Evolutionary conservation across 108 stramenopile species (phyloP), one percentile per base, ranked within the genome.

Genomic region (Skeletonema potamos): DNA sequence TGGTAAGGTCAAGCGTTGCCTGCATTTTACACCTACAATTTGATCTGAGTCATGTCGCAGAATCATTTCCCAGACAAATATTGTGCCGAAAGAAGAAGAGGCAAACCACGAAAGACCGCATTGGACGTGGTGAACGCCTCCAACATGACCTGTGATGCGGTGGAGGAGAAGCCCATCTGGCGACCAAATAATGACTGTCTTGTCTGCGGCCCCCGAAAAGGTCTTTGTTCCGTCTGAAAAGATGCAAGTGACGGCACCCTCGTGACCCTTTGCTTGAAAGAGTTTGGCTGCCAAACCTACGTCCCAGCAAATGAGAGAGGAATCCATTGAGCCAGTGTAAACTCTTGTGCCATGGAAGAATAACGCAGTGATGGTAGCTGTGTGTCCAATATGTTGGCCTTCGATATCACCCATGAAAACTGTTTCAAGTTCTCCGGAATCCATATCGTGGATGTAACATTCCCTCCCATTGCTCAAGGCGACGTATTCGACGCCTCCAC

Each of bases 351-450:
- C 85, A 76, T 86, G 54, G 69, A 84, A 84, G 58, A 58, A 79
- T 11, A 91, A 46, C 2, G 71, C 64, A 1, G 85, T 85, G 54
- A 91, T 82, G 26, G 81, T 65, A 27, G 69, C 15, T 22, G 74
- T 74, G 64, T 87, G 85, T 27, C 85, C 86, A 12, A 84, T 66
- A 58, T 87, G 86, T 12, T 64, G 58, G 4, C 72, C 74, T 33
- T 70, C 73, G 44, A 86, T 72, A 34, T 85, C 85, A 11, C 87
- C 89, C 27, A 41, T 48, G 36, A 91, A 89, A 0, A 91, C 86
- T 11, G 67, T 73, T 29, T 78, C 62, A 10, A 87, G 68, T 18
- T 72, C 54, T 0, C 90, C 90, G 5, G 63, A 72, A 26, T 58
- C 41, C 6, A 87, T 48, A 17, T 76, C 48, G 41, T 70, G 68